These are phyloP conservation scores for Paragyromitra xinjiangensis DNA, from an alignment of 495 filamentous ascomycete genomes.

Conservation along the genomic window DNA sequence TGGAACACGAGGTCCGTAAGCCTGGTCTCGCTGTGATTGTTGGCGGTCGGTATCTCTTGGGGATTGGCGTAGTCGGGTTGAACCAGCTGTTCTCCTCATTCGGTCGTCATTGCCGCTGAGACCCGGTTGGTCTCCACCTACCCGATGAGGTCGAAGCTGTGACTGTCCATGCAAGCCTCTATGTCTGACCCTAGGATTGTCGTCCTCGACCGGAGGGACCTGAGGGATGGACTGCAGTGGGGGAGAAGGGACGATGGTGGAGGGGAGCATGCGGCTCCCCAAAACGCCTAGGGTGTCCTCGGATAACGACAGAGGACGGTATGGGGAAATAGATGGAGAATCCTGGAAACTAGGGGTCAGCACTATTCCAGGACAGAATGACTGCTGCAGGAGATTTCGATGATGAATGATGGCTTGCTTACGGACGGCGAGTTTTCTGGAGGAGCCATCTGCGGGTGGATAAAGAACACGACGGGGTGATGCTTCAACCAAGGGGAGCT, in stretches of 20 bases:
- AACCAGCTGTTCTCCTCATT: slow-evolving; percentile 41
- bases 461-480: slow-evolving; percentile 50
- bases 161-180: slow-evolving; percentile 45
- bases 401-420: slow-evolving; percentile 45
- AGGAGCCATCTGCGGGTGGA: slow-evolving; percentile 56
- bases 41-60: slow-evolving; percentile 48
- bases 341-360: slow-evolving; percentile 47
- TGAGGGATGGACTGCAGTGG: slow-evolving; percentile 46
- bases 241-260: slow-evolving; percentile 37
- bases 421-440: slow-evolving; percentile 56
- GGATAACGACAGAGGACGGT: slow-evolving; percentile 37
- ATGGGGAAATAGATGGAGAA: slow-evolving; percentile 45
- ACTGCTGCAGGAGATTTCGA: slow-evolving; percentile 30
- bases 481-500: slow-evolving; percentile 39
- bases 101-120: slow-evolving; percentile 34
- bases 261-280: slow-evolving; percentile 38
- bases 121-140: slow-evolving; percentile 29
- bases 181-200: slow-evolving; percentile 20
- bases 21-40: slow-evolving; percentile 42
- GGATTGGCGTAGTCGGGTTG: slow-evolving; percentile 48
- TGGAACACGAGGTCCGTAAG: slow-evolving; percentile 54
- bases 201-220: slow-evolving; percentile 24
- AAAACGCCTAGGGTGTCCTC: slow-evolving; percentile 27
- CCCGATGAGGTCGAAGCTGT: slow-evolving; percentile 33
- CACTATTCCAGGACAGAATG: slow-evolving; percentile 19